Evolutionary conservation across 306 rosid species (phyloP).

Genomic region (Coriaria nepalensis): DNA sequence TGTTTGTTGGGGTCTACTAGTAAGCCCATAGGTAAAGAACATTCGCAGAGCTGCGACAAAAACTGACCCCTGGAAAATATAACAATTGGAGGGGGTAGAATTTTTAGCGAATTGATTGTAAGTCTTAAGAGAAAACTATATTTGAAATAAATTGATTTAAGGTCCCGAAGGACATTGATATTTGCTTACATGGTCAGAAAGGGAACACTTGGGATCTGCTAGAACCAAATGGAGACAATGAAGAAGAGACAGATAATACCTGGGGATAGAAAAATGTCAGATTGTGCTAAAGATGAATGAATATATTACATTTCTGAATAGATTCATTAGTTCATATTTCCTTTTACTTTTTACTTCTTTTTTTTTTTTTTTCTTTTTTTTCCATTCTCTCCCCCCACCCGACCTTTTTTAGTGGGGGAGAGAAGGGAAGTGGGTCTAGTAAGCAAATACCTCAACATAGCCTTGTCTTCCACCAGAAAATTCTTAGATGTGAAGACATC

Average conservation of each 20-base stretch:
- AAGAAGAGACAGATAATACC: conserved; percentile 75
- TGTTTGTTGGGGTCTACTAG: conserved; percentile 26
- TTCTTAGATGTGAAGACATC: conserved; percentile 54
- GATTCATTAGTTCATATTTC: conserved; percentile 10
- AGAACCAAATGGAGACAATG: conserved; percentile 67
- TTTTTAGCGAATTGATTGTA: no score
- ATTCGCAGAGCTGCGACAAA: conserved; percentile 62
- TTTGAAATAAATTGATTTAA: background rate
- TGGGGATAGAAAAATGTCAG: conserved; percentile 26
- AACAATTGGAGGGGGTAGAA: no score
- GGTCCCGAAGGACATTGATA: conserved; percentile 4
- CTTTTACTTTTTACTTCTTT: no score
- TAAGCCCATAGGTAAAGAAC: conserved; percentile 65
- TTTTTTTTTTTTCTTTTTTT: no score
- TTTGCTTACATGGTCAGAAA: conserved; percentile 75
- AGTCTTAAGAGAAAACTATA: no score
- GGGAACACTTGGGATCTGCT: conserved; percentile 47
- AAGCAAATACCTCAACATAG: conserved; percentile 77
- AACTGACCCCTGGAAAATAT: conserved; percentile 61
- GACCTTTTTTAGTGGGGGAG: no score
- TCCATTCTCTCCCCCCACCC: no score
- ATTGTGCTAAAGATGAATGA: conserved; percentile 13
- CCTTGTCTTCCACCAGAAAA: conserved; percentile 38
- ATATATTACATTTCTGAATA: background rate
- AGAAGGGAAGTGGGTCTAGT: no score